Conservation (phyloP, 345 rosid genomes). For the Eucalyptus regnans region DNA sequence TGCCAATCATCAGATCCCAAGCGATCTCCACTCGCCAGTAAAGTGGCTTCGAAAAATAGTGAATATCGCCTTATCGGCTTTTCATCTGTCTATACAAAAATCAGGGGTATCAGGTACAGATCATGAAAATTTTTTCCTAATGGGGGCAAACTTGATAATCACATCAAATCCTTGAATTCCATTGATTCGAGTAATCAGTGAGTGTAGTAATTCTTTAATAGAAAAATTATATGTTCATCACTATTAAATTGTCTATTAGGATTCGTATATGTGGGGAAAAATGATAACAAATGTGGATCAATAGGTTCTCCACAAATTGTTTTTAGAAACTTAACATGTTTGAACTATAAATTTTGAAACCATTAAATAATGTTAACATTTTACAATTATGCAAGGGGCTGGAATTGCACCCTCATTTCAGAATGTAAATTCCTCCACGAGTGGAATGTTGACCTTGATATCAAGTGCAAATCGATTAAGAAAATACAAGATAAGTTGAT, state of each 20-base stretch:
- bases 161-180: not conserved
- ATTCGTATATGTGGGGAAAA: not conserved
- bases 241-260: not conserved
- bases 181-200: not conserved
- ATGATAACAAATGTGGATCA: not conserved
- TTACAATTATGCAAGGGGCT: not conserved
- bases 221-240: not conserved
- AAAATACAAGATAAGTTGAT: too few species aligned
- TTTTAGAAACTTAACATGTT: not conserved
- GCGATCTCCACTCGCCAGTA: slow-evolving; percentile 6
- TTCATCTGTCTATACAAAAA: slow-evolving; percentile 19
- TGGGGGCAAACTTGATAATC: not conserved
- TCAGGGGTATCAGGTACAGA: not conserved
- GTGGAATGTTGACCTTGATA: not conserved
- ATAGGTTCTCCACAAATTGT: not conserved
- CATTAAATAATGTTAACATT: not conserved
- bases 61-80: slow-evolving; percentile 34
- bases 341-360: not conserved
- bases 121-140: not conserved
- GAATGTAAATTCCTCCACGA: not conserved
- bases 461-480: too few species aligned
- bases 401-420: not conserved
- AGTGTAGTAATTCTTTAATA: not conserved
- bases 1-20: slow-evolving; percentile 40
- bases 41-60: slow-evolving; percentile 35